These are phyloP conservation scores for Inonotus hispidus DNA, from an alignment of 1,284 basidiomycete genomes.

Conservation along the genomic window DNA sequence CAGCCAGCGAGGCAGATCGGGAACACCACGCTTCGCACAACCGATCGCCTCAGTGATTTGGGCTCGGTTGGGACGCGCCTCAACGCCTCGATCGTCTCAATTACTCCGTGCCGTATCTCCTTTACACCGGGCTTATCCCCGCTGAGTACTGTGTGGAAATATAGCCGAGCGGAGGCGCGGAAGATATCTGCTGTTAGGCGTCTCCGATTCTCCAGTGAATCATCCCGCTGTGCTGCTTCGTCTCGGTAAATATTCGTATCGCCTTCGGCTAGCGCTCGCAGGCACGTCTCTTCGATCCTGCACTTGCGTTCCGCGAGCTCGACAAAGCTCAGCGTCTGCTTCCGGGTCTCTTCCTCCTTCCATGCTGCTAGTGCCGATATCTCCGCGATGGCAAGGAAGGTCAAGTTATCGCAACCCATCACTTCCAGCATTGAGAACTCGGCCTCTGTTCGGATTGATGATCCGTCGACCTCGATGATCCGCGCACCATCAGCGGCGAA, in stretches of 20 bases:
- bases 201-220: conserved; percentile 38
- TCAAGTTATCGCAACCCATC: conserved; percentile 80
- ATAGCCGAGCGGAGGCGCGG: conserved; percentile 65
- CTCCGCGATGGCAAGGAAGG: conserved; percentile 74
- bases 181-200: conserved; percentile 63
- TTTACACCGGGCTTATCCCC: conserved; percentile 58
- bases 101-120: conserved; percentile 52
- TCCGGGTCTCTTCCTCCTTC: conserved; percentile 42
- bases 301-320: conserved; percentile 50
- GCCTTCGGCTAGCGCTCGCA: conserved; percentile 23
- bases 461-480: conserved; percentile 28
- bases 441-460: conserved; percentile 23
- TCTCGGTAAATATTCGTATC: conserved; percentile 20
- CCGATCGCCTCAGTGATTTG: conserved; percentile 40
- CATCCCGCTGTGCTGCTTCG: conserved; percentile 18
- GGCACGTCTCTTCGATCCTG: conserved; percentile 45
- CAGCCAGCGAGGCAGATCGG: conserved; percentile 67
- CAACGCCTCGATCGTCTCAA: conserved; percentile 50
- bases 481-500: conserved; percentile 41
- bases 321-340: conserved; percentile 47
- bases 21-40: conserved; percentile 74
- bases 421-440: conserved; percentile 64
- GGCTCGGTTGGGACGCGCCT: conserved; percentile 36
- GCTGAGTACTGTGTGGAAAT: conserved; percentile 65
- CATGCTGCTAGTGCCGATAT: conserved; percentile 60